Evolutionary conservation across 2,329 filamentous ascomycete genomes (phyloP).

Genomic region (Catunica adiposa): DNA sequence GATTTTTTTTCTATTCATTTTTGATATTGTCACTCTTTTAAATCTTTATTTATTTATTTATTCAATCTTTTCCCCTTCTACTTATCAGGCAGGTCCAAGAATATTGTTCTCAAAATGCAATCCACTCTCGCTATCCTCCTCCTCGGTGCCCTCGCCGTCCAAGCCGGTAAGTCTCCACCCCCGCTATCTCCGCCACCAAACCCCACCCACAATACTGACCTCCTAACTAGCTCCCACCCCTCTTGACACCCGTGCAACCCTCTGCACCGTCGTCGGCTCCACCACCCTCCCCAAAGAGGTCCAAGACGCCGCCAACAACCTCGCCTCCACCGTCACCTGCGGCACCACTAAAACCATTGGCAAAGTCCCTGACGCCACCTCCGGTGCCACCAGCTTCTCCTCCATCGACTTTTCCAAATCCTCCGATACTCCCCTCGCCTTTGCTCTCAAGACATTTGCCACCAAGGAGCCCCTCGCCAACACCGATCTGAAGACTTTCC

Average conservation of each 20-base stretch:
- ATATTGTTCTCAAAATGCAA: not conserved
- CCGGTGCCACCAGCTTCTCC: slow-evolving; percentile 34
- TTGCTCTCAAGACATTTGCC: slow-evolving; percentile 36
- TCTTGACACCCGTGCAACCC: slow-evolving; percentile 20
- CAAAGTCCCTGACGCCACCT: slow-evolving; percentile 39
- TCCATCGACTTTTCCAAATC: slow-evolving; percentile 39
- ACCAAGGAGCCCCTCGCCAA: slow-evolving; percentile 32
- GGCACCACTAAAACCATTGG: slow-evolving; percentile 27
- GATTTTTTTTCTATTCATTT: slow-evolving; percentile 3
- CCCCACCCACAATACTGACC: not conserved
- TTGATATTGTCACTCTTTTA: not conserved
- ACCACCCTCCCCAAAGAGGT: slow-evolving; percentile 34
- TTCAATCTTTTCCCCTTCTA: not conserved
- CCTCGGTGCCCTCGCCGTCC: slow-evolving; percentile 5
- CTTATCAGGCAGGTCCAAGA: not conserved
- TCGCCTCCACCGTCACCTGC: slow-evolving; percentile 34
- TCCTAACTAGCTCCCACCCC: slow-evolving; percentile 8
- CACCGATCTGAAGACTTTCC: slow-evolving; percentile 34
- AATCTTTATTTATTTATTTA: not conserved
- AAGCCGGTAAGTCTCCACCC: slow-evolving; percentile 7
- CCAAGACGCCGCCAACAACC: slow-evolving; percentile 24
- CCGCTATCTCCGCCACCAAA: not conserved
- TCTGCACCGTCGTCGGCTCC: slow-evolving; percentile 40
- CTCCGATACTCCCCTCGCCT: slow-evolving; percentile 31
- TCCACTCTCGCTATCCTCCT: slow-evolving; percentile 6